These are phyloP conservation scores for Populus tremula DNA, from an alignment of 345 rosid species.

Conservation along the genomic window DNA sequence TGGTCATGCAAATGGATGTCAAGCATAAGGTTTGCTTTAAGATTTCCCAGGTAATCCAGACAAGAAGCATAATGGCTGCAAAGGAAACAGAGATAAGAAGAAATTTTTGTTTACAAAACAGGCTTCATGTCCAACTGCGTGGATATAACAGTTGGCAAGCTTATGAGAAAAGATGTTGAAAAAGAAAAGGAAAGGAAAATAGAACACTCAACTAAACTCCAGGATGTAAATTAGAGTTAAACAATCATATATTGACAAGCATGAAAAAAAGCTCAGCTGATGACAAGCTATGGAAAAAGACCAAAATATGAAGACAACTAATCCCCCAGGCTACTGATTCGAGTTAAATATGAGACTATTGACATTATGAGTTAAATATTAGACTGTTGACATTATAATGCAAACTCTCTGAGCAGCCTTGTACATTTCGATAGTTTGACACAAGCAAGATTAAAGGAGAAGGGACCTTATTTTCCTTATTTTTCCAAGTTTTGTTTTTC, in stretches of 20 bases:
- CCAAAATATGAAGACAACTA: not conserved
- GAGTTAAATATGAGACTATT: not conserved
- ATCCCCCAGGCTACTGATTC: not conserved
- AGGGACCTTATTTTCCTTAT: not conserved
- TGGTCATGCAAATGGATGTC: slow-evolving; percentile 96
- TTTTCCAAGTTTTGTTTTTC: not conserved
- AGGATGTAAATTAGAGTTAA: not conserved
- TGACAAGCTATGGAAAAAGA: not conserved
- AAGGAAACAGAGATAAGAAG: slow-evolving; percentile 7
- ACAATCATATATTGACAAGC: not conserved
- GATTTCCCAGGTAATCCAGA: slow-evolving; percentile 84
- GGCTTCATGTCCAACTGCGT: not conserved
- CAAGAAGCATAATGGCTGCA: slow-evolving; percentile 93
- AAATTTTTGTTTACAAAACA: not conserved
- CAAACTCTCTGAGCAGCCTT: not conserved
- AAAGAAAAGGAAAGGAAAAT: not conserved
- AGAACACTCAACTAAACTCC: not conserved
- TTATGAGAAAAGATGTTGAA: not conserved
- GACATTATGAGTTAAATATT: not conserved
- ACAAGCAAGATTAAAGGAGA: not conserved
- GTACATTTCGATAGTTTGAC: not conserved
- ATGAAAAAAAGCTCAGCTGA: not conserved
- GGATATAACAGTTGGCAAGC: not conserved
- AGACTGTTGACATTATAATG: not conserved
- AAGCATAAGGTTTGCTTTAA: slow-evolving; percentile 72